Percentiles rank a stretch among this genome's conserved stretches.
phyloP scores from a whole-genome alignment of 176 grass and related monocot genomes.

The Oryza australiensis region DNA sequence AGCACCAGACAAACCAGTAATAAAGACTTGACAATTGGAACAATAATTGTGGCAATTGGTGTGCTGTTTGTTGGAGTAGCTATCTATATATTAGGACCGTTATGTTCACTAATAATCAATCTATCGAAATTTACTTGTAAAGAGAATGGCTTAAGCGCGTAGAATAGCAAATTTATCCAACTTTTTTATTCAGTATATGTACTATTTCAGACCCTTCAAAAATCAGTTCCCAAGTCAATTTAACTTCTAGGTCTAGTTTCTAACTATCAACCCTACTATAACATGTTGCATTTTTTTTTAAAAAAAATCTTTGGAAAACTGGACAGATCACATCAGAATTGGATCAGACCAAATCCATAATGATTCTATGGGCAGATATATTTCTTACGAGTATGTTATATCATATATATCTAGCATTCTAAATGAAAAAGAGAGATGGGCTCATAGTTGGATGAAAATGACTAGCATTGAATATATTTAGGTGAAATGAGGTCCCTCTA shows the following conservation, averaged over 20 bases:
- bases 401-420: neutral
- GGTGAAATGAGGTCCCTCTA: neutral
- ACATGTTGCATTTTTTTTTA: neutral
- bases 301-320: neutral
- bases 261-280: neutral
- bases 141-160: neutral
- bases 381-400: slow-evolving; percentile 17
- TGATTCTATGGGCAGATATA: neutral
- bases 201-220: slow-evolving; percentile 10
- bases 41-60: slow-evolving; percentile 18
- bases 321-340: slow-evolving; percentile 35
- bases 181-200: neutral
- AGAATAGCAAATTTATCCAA: neutral
- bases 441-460: slow-evolving; percentile 32
- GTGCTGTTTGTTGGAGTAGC: slow-evolving; percentile 10
- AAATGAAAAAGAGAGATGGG: slow-evolving; percentile 23
- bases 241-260: neutral
- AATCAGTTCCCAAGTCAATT: slow-evolving; percentile 13
- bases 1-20: neutral
- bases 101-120: neutral
- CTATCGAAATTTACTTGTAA: neutral
- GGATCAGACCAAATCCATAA: slow-evolving; percentile 16
- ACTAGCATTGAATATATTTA: slow-evolving; percentile 9
- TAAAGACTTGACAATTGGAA: slow-evolving; percentile 15
- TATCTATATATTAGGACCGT: neutral